These are phyloP conservation scores for Hemileccinum rubropunctum DNA, from an alignment of 768 basidiomycete species.

Conservation along the genomic window DNA sequence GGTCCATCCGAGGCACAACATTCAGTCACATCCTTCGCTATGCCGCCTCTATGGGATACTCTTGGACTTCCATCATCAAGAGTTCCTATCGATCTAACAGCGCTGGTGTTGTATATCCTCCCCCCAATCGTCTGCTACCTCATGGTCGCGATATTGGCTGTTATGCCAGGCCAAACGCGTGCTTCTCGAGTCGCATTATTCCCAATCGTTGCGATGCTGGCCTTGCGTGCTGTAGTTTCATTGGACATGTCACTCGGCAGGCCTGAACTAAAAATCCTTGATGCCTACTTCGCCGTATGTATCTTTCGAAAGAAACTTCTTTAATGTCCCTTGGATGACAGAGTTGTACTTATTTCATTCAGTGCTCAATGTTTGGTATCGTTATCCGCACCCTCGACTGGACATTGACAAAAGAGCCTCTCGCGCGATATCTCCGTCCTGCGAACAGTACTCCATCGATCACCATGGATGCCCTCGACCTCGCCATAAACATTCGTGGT, in stretches of 20 bases:
- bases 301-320: neutral
- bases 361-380: constrained; percentile 16
- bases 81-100: neutral
- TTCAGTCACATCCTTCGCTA: neutral
- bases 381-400: constrained; percentile 17
- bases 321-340: neutral
- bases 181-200: constrained; percentile 32
- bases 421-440: constrained; percentile 12
- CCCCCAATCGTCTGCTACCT: neutral
- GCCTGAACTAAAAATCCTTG: neutral
- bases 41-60: neutral
- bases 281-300: constrained; percentile 14
- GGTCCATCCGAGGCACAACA: too few species aligned
- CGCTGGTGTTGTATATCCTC: neutral
- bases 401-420: constrained; percentile 11
- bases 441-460: neutral
- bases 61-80: neutral
- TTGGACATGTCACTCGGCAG: constrained; percentile 11
- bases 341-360: neutral
- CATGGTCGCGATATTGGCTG: neutral
- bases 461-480: constrained; percentile 44
- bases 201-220: constrained; percentile 42
- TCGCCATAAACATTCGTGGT: constrained; percentile 52
- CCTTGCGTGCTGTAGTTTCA: constrained; percentile 36
- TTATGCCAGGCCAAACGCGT: neutral